A percentile compares a stretch with the other conserved stretches of the same genome.
Conservation (phyloP, 2,329 filamentous ascomycete genomes). For the Coniochaeta sp. region DNA sequence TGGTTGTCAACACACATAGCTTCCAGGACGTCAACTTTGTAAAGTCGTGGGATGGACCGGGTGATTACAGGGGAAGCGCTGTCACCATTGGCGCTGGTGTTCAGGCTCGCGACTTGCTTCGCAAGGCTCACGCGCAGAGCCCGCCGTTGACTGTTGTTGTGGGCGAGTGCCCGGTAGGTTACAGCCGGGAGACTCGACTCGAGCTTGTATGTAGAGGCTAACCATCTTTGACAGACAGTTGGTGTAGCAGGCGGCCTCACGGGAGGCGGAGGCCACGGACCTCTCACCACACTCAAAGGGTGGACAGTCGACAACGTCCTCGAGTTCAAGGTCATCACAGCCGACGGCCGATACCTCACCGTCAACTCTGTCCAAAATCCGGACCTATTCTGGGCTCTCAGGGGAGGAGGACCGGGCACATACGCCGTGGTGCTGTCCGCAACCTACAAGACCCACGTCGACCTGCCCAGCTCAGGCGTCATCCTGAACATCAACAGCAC, state of each 20-base stretch:
- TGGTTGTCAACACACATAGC: constrained; percentile 50
- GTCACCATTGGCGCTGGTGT: constrained; percentile 47
- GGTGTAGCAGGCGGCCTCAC: constrained; percentile 54
- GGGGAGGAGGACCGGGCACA: constrained; percentile 43
- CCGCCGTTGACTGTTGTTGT: constrained; percentile 36
- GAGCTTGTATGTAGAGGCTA: not conserved
- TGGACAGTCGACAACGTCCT: constrained; percentile 41
- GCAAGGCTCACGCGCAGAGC: constrained; percentile 29
- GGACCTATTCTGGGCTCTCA: constrained; percentile 51
- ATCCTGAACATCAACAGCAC: constrained; percentile 26
- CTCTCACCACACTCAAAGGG: constrained; percentile 36
- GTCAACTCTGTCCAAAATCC: constrained; percentile 34
- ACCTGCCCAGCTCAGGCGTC: constrained; percentile 31
- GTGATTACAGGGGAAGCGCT: constrained; percentile 37
- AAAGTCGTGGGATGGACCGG: constrained; percentile 21
- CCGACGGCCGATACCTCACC: constrained; percentile 29
- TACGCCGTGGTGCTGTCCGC: constrained; percentile 42
- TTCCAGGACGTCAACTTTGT: constrained; percentile 40
- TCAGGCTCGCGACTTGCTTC: constrained; percentile 35
- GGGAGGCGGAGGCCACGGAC: constrained; percentile 51
- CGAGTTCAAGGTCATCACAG: constrained; percentile 39
- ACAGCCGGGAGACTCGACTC: too few species aligned
- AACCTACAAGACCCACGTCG: constrained; percentile 31
- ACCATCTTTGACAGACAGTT: constrained; percentile 29
- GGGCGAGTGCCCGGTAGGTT: constrained; percentile 37